Conservation (phyloP, 257 asterid genomes). For the Fraxinus cuspidata region DNA sequence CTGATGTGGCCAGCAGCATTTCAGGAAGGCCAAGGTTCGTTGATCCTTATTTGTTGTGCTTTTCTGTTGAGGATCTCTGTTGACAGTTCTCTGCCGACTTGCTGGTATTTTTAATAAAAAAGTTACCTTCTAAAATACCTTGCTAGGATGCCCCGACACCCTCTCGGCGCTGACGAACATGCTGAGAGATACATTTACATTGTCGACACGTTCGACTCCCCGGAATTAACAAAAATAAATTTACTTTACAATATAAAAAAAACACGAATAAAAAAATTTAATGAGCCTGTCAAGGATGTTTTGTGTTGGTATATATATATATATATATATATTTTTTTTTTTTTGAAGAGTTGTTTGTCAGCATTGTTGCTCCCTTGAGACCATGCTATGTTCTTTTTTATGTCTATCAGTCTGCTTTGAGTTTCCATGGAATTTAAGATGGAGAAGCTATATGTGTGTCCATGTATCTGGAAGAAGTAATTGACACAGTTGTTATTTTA, state of each 20-base stretch:
- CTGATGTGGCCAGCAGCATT: constrained; percentile 61
- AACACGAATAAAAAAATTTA: too few species aligned
- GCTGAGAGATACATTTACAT: too few species aligned
- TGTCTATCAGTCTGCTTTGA: constrained; percentile 17
- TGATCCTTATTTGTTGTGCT: constrained; percentile 15
- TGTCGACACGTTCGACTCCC: too few species aligned
- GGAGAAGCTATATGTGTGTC: constrained; percentile 8
- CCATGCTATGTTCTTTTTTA: neutral
- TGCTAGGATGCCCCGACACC: too few species aligned
- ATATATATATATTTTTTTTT: too few species aligned
- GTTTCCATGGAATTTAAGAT: constrained; percentile 2
- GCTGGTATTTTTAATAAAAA: constrained; percentile 16
- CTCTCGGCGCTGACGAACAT: too few species aligned
- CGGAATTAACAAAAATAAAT: too few species aligned
- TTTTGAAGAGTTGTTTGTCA: too few species aligned
- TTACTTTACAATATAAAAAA: too few species aligned
- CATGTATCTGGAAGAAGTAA: constrained; percentile 9
- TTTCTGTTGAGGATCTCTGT: neutral
- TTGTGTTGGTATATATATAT: too few species aligned
- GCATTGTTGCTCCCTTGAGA: too few species aligned
- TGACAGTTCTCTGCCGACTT: neutral
- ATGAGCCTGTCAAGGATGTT: too few species aligned
- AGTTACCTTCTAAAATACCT: neutral
- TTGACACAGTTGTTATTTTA: neutral
- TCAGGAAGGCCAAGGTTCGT: constrained; percentile 80